Conservation (phyloP, 345 rosid genomes). For the Murraya paniculata region DNA sequence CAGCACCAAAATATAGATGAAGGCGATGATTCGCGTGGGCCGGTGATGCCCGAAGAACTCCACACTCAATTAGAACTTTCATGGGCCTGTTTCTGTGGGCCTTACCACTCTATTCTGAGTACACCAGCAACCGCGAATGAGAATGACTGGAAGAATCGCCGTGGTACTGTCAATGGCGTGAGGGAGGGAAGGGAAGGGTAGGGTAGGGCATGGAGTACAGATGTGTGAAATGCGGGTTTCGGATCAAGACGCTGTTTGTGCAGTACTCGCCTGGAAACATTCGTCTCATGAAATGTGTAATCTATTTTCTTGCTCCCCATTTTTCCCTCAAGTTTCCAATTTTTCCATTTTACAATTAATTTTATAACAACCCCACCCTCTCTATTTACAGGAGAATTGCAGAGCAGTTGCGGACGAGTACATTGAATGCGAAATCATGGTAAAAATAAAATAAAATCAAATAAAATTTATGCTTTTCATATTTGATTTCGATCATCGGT, state of each 20-base stretch:
- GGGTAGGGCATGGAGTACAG: conserved; percentile 34
- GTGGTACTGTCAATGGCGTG: too few relatives aligned
- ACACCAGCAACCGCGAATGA: too few relatives aligned
- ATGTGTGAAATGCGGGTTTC: conserved; percentile 66
- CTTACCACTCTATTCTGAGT: too few relatives aligned
- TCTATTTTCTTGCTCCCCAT: background rate
- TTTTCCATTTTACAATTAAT: background rate
- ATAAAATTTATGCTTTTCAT: background rate
- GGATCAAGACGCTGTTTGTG: conserved; percentile 51
- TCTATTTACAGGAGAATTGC: conserved; percentile 49
- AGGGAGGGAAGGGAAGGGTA: too few relatives aligned
- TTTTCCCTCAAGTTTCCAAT: background rate
- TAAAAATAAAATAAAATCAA: conserved; percentile 4
- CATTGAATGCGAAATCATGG: conserved; percentile 84
- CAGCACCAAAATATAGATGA: fast-evolving
- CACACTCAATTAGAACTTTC: too few relatives aligned
- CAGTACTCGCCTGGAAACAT: conserved; percentile 73
- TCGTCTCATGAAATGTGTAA: conserved; percentile 82
- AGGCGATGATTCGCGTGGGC: background rate
- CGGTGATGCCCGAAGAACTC: background rate
- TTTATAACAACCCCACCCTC: background rate
- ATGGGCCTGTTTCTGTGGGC: too few relatives aligned
- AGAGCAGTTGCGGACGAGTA: conserved; percentile 72
- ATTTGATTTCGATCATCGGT: background rate
- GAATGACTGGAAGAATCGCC: too few relatives aligned